Evolutionary conservation across 2,329 filamentous ascomycete species (phyloP).

Genomic region (Stachybotrys elegans): DNA sequence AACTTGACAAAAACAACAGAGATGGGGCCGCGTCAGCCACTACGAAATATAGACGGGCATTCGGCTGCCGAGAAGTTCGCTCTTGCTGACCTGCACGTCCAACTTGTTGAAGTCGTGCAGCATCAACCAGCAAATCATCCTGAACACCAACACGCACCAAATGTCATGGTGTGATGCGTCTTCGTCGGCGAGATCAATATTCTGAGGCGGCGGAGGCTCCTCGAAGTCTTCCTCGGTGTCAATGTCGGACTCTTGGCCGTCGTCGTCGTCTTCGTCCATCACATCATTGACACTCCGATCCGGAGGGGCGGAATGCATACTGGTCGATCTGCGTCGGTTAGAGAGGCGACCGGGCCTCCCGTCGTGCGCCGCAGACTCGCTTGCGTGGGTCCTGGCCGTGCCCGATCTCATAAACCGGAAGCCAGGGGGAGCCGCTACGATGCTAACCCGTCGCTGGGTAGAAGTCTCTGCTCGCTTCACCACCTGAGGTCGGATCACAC

Average conservation of each 20-base stretch:
- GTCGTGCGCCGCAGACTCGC: conserved; percentile 9
- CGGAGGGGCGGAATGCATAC: no score
- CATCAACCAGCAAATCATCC: conserved; percentile 55
- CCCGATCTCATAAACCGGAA: conserved; percentile 14
- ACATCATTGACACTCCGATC: not conserved
- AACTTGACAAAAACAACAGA: no score
- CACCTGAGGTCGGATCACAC: conserved; percentile 35
- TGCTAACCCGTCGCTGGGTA: conserved; percentile 18
- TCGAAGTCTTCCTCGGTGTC: not conserved
- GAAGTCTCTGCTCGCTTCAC: conserved; percentile 25
- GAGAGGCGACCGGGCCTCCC: no score
- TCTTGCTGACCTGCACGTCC: conserved; percentile 48
- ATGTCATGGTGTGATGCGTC: conserved; percentile 33
- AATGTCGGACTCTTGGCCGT: conserved; percentile 2
- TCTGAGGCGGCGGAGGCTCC: conserved; percentile 1
- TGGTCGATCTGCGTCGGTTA: no score
- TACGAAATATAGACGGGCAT: conserved; percentile 50
- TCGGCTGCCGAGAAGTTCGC: conserved; percentile 48
- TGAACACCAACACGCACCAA: conserved; percentile 51
- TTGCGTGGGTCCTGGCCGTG: conserved; percentile 17
- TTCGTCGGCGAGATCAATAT: conserved; percentile 15
- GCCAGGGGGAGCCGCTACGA: conserved; percentile 16
- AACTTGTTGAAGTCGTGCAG: conserved; percentile 52
- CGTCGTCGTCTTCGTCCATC: conserved; percentile 4
- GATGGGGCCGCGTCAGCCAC: no score